Conservation (phyloP, 768 basidiomycete genomes). For the Suillus tomentosus region DNA sequence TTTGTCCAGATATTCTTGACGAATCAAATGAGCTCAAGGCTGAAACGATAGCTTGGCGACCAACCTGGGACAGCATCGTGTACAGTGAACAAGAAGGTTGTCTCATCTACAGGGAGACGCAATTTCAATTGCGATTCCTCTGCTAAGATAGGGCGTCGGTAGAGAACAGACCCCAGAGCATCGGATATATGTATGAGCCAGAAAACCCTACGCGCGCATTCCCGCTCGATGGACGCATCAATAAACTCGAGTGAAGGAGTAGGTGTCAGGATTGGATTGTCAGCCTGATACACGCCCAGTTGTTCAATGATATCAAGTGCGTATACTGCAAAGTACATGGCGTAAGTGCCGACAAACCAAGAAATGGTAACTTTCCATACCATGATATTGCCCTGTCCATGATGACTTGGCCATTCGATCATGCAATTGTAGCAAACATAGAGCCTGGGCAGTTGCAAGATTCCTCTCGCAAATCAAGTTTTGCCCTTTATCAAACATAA, state of each 20-base stretch:
- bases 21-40: conserved; percentile 9
- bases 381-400: conserved; percentile 32
- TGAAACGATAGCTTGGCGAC: conserved; percentile 5
- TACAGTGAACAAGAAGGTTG: conserved; percentile 74
- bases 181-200: conserved; percentile 75
- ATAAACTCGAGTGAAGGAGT: conserved; percentile 61
- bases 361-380: conserved; percentile 25
- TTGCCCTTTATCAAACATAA: conserved; percentile 74
- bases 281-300: conserved; percentile 64
- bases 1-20: conserved; percentile 68
- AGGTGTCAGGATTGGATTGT: conserved; percentile 60
- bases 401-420: conserved; percentile 48
- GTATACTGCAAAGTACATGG: conserved; percentile 45
- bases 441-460: conserved; percentile 73
- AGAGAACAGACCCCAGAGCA: conserved; percentile 42
- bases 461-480: conserved; percentile 59
- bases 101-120: conserved; percentile 79
- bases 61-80: conserved; percentile 36
- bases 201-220: conserved; percentile 80
- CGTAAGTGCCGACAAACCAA: background rate
- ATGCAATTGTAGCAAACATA: conserved; percentile 71
- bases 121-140: conserved; percentile 52
- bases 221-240: conserved; percentile 65
- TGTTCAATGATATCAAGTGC: conserved; percentile 68
- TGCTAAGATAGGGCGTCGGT: conserved; percentile 37